phyloP scores from a whole-genome alignment of 2,329 filamentous ascomycete species.

The Aschersonia sp. region DNA sequence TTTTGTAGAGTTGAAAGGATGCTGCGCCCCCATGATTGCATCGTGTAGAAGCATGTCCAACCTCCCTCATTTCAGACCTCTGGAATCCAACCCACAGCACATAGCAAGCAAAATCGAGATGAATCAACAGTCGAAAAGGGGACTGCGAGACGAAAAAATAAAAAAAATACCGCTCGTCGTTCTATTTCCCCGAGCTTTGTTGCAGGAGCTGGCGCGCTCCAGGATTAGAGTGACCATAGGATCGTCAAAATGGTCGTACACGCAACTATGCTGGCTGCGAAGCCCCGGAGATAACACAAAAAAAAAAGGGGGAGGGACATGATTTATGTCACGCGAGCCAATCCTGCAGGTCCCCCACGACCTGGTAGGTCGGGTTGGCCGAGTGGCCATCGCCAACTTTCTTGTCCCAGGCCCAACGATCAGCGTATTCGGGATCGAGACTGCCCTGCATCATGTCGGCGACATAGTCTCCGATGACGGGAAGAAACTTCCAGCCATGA shows the following conservation, averaged over 20 bases:
- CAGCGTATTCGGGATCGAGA: constrained; percentile 21
- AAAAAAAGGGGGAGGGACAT: neutral
- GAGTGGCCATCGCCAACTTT: constrained; percentile 24
- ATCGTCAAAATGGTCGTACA: too few relatives aligned
- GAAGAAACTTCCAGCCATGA: constrained; percentile 52
- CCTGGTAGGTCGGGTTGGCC: constrained; percentile 26
- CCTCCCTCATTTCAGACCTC: too few relatives aligned
- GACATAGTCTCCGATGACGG: constrained; percentile 46
- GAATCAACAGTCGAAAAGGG: neutral
- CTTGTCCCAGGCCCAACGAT: constrained; percentile 32
- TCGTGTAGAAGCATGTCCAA: too few relatives aligned
- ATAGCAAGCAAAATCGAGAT: too few relatives aligned
- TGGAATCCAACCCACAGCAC: too few relatives aligned
- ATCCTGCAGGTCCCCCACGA: constrained; percentile 24
- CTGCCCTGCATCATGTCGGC: constrained; percentile 29
- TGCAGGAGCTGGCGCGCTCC: too few relatives aligned
- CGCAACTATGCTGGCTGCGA: too few relatives aligned
- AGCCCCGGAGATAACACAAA: neutral
- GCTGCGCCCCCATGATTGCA: too few relatives aligned
- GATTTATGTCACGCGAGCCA: constrained; percentile 14
- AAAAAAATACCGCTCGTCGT: neutral
- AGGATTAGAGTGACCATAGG: too few relatives aligned
- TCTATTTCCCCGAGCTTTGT: neutral
- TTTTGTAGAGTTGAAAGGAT: too few relatives aligned
- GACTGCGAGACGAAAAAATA: neutral